Base-by-base conservation (phyloP, 2,329 filamentous ascomycete species). In the Arthroderma sp. region DNA sequence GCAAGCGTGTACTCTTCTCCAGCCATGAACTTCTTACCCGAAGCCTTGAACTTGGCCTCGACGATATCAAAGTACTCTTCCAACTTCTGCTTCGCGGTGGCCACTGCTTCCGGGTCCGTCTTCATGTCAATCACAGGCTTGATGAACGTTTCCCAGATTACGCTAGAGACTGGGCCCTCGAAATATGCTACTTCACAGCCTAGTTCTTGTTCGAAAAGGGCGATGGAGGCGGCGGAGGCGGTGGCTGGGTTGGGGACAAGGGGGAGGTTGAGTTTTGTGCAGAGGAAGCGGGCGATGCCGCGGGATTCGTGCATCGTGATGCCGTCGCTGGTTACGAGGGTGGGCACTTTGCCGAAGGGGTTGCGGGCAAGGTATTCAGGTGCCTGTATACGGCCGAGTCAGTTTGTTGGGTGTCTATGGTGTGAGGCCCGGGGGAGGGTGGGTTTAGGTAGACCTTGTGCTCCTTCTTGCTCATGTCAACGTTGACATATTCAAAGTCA, bases 281-380 rank as follows among this genome's bases (percentile, higher is more conserved):
- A 66, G 58, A 78, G 70, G 63, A 76, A 75, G 64, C 73, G 73
- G 72, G 72, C 75, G 63, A 78, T 77, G 54, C 73, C 70, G 37
- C 74, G 75, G 62, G 73, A 76, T 64, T 77, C 75, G 62, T 75
- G 74, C 56, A 78, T 70, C 51, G 67, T 74, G 64, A 76, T 76
- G 0, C 72, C 72, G 3, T 71, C 66, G 13, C 71, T 62, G 60
- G 71, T 74, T 49, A 63, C 66, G 47, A 77, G 60, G n/a, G 63
- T 66, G 38, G 74, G 73, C 38, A 75, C 62, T 66, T 75, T 75
- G 23, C 72, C 73, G 68, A 71, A 74, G 1, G 73, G 73, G 62
- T 76, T 70, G 59, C 70, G 28, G 38, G 53, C 56, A 23, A 60
- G 56, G 37, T 38, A 60, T 35, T 54, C 56, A 13, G 56, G 72